These are phyloP conservation scores for Penicillium sp. DNA, from an alignment of 2,329 filamentous ascomycete genomes.

Conservation along the genomic window DNA sequence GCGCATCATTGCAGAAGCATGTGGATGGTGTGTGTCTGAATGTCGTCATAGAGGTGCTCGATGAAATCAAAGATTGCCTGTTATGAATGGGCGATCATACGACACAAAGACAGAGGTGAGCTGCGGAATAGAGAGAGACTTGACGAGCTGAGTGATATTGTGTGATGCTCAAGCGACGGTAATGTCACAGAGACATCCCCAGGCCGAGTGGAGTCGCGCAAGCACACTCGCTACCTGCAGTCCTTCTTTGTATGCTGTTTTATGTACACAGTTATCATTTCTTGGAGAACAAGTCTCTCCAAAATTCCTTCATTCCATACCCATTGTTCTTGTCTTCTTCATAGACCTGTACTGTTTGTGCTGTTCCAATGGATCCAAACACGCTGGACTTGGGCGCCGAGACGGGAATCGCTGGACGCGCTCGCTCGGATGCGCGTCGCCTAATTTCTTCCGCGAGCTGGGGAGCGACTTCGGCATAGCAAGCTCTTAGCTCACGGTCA, in stretches of 20 bases:
- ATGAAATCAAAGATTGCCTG: too few relatives aligned
- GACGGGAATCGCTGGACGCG: conserved; percentile 32
- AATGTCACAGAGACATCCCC: too few relatives aligned
- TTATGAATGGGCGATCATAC: too few relatives aligned
- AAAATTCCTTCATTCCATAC: conserved; percentile 86
- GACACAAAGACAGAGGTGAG: too few relatives aligned
- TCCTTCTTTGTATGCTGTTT: background rate
- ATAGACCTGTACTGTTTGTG: conserved; percentile 53
- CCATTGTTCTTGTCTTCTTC: conserved; percentile 64
- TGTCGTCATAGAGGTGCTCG: too few relatives aligned
- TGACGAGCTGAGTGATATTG: too few relatives aligned
- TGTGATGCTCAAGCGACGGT: too few relatives aligned
- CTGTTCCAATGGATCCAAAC: conserved; percentile 54
- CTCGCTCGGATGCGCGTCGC: conserved; percentile 54
- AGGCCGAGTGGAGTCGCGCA: too few relatives aligned
- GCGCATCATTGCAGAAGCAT: too few relatives aligned
- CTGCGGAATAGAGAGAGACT: too few relatives aligned
- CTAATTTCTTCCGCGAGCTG: conserved; percentile 65
- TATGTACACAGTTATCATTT: conserved; percentile 1
- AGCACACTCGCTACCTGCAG: too few relatives aligned
- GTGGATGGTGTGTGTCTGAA: too few relatives aligned
- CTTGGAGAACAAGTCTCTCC: conserved; percentile 66
- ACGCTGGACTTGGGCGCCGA: conserved; percentile 44
- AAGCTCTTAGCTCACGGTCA: conserved; percentile 71
- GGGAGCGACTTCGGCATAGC: conserved; percentile 82